A percentile compares a stretch with the other conserved stretches of the same genome.
These are phyloP conservation scores for Ustilago esculenta DNA, from an alignment of 1,284 basidiomycete species.

Conservation along the genomic window DNA sequence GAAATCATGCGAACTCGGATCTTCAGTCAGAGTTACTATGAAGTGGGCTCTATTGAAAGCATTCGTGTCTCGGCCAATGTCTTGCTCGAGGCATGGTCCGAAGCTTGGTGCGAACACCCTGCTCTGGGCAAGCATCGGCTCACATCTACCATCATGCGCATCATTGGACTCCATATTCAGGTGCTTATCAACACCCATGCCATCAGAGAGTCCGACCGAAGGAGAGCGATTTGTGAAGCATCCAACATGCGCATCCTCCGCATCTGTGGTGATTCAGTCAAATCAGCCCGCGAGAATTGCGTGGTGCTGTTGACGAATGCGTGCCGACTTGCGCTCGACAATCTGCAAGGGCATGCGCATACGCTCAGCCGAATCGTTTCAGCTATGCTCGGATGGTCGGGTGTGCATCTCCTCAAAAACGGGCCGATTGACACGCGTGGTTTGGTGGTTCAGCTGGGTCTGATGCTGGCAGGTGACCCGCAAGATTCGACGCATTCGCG, in stretches of 20 bases:
- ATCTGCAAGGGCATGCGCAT: constrained; percentile 28
- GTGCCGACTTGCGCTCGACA: constrained; percentile 32
- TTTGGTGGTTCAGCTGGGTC: constrained; percentile 41
- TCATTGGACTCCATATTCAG: constrained; percentile 47
- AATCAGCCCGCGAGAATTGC: constrained; percentile 39
- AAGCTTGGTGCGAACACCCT: constrained; percentile 49
- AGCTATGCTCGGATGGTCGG: constrained; percentile 47
- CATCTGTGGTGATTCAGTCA: constrained; percentile 35
- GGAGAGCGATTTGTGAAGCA: constrained; percentile 39
- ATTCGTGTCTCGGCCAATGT: constrained; percentile 47
- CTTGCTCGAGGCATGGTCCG: constrained; percentile 37
- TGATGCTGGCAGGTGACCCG: constrained; percentile 43
- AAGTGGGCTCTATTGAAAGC: constrained; percentile 49
- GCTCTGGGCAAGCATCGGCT: constrained; percentile 28
- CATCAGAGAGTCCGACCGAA: constrained; percentile 41
- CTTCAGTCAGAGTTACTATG: constrained; percentile 50
- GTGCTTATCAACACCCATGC: constrained; percentile 49
- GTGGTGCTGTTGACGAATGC: constrained; percentile 32
- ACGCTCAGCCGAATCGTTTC: constrained; percentile 37
- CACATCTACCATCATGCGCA: constrained; percentile 45
- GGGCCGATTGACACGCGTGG: constrained; percentile 46
- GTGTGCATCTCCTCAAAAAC: constrained; percentile 46
- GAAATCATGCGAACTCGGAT: constrained; percentile 48
- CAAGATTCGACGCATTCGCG: constrained; percentile 31
- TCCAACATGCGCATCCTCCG: constrained; percentile 44